A percentile compares a stretch with the other conserved stretches of the same genome.
These are phyloP conservation scores for Talaromyces borbonicus DNA, from an alignment of 495 filamentous ascomycete genomes.

Conservation along the genomic window DNA sequence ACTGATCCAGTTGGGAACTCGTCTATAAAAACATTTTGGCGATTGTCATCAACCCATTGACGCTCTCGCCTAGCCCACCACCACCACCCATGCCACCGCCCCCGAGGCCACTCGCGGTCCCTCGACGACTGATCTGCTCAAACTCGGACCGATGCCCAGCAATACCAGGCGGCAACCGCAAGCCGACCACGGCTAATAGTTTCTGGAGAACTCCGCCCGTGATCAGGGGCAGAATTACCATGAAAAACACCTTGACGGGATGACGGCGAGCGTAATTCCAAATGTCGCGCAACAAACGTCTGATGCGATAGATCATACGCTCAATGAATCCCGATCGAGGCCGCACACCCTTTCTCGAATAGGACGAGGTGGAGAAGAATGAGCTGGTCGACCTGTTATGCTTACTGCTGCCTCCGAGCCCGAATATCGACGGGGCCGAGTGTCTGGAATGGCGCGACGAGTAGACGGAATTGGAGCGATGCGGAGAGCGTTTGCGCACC, in stretches of 20 bases:
- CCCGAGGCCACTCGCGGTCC: constrained; percentile 2
- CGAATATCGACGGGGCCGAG: constrained; percentile 44
- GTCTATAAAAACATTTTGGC: constrained; percentile 55
- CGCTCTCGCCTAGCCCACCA: constrained; percentile 32
- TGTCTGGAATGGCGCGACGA: constrained; percentile 29
- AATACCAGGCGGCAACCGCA: constrained; percentile 56
- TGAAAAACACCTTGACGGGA: constrained; percentile 73
- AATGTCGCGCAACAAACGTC: constrained; percentile 63
- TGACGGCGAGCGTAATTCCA: constrained; percentile 65
- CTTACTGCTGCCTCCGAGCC: constrained; percentile 27
- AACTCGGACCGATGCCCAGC: constrained; percentile 41
- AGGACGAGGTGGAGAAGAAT: constrained; percentile 47
- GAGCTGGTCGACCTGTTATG: constrained; percentile 36
- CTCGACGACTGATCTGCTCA: constrained; percentile 17
- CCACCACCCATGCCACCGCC: constrained; percentile 15
- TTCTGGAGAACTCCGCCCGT: constrained; percentile 68
- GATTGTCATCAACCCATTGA: constrained; percentile 44
- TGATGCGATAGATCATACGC: constrained; percentile 58
- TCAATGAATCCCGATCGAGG: constrained; percentile 68
- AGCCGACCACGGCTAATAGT: constrained; percentile 62
- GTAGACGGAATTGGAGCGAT: constrained; percentile 28
- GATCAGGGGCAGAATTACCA: constrained; percentile 75
- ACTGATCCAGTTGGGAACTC: constrained; percentile 8
- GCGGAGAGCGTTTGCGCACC: constrained; percentile 25
- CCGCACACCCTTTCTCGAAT: constrained; percentile 46